Percentiles rank a stretch among this genome's conserved stretches.
These are phyloP conservation scores for Pichia sp. DNA, from an alignment of 1,139 yeast genomes.

Conservation along the genomic window DNA sequence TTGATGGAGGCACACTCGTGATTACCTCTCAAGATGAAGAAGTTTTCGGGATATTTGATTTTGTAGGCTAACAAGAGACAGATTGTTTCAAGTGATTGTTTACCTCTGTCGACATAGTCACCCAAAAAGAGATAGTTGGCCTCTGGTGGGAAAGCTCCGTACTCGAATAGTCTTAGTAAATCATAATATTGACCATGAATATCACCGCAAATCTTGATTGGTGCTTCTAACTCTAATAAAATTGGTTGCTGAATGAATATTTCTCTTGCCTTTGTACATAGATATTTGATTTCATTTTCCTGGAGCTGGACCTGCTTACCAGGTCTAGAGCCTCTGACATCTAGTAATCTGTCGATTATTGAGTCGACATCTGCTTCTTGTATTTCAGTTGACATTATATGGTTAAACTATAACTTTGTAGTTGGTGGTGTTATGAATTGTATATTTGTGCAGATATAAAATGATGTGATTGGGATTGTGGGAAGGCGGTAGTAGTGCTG, in stretches of 20 bases:
- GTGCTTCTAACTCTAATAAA: slow-evolving; percentile 91
- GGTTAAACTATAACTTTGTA: background rate
- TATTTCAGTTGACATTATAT: slow-evolving; percentile 39
- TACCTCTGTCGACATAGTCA: slow-evolving; percentile 97
- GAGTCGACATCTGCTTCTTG: slow-evolving; percentile 96
- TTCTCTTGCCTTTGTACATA: slow-evolving; percentile 96
- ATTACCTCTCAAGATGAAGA: slow-evolving; percentile 85
- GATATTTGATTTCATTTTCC: slow-evolving; percentile 90
- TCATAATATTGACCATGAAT: slow-evolving; percentile 98
- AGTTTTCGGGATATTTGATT: slow-evolving; percentile 96
- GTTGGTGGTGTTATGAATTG: background rate
- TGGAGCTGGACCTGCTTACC: slow-evolving; percentile 93
- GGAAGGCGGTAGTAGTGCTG: background rate
- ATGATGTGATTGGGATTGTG: too few relatives aligned
- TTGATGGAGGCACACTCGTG: slow-evolving; percentile 97
- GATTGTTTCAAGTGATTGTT: slow-evolving; percentile 91
- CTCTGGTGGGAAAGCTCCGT: slow-evolving; percentile 99
- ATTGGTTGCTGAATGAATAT: slow-evolving; percentile 97
- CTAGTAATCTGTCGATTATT: slow-evolving; percentile 92
- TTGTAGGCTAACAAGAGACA: slow-evolving; percentile 90
- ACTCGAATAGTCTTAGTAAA: slow-evolving; percentile 88
- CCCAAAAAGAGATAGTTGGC: slow-evolving; percentile 93
- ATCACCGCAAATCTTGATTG: slow-evolving; percentile 86
- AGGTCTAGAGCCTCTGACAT: slow-evolving; percentile 97
- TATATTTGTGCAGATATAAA: background rate